Conservation (phyloP, 2,329 filamentous ascomycete species). For the Metarhizium guizhouense region DNA sequence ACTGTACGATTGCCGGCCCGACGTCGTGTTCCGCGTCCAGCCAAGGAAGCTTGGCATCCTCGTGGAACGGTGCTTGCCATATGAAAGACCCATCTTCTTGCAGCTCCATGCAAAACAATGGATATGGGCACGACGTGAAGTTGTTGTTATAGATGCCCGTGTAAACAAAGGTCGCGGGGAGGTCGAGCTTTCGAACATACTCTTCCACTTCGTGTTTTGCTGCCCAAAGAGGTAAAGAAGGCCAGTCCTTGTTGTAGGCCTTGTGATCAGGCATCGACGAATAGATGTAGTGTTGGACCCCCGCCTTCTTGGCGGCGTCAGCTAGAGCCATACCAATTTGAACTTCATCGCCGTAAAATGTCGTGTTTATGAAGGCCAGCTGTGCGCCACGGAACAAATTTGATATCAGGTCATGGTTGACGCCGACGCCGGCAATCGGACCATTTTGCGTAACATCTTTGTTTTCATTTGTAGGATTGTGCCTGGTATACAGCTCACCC, state of each 20-base stretch:
- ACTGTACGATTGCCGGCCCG: constrained; percentile 81
- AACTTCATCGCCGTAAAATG: constrained; percentile 91
- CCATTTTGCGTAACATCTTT: constrained; percentile 61
- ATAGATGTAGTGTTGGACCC: constrained; percentile 88
- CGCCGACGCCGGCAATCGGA: constrained; percentile 52
- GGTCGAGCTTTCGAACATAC: constrained; percentile 71
- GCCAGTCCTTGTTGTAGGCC: constrained; percentile 67
- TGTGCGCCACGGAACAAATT: constrained; percentile 77
- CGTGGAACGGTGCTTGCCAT: constrained; percentile 92
- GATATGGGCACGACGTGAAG: constrained; percentile 87
- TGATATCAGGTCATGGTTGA: constrained; percentile 64
- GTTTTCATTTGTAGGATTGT: constrained; percentile 39
- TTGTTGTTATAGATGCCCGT: constrained; percentile 99
- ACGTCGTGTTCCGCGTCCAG: constrained; percentile 94
- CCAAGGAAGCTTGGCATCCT: constrained; percentile 84
- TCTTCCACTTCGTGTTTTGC: constrained; percentile 90
- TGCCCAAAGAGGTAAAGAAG: constrained; percentile 80
- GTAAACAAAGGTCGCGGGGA: constrained; percentile 89
- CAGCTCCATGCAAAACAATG: constrained; percentile 90
- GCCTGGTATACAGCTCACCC: constrained; percentile 53
- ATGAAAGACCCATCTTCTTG: constrained; percentile 76
- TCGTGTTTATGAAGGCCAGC: constrained; percentile 95
- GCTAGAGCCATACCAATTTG: constrained; percentile 82
- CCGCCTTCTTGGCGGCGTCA: constrained; percentile 76
- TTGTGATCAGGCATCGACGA: constrained; percentile 96